These are phyloP conservation scores for Nannizziopsis arthrosporioides DNA, from an alignment of 2,329 filamentous ascomycete genomes.

Conservation along the genomic window DNA sequence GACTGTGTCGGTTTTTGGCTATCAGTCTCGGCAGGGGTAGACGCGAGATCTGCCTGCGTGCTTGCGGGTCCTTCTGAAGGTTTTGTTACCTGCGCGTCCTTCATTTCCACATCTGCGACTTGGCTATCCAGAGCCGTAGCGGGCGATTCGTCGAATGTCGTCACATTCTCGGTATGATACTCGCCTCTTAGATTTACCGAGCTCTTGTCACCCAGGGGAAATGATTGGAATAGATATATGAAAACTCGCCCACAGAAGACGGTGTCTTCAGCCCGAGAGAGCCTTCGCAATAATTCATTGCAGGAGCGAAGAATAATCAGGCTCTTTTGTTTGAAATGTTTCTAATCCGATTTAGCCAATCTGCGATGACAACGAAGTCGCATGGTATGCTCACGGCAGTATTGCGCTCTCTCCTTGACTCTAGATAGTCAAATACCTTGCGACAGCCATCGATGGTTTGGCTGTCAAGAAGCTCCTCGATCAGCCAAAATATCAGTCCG, in stretches of 20 bases:
- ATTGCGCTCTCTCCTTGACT: slow-evolving; percentile 80
- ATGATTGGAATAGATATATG: slow-evolving; percentile 97
- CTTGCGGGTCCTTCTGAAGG: not conserved
- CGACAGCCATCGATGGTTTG: slow-evolving; percentile 89
- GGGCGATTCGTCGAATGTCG: slow-evolving; percentile 58
- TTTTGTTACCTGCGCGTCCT: slow-evolving; percentile 26
- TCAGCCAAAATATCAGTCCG: slow-evolving; percentile 73
- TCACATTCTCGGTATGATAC: slow-evolving; percentile 91
- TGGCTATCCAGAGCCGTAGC: slow-evolving; percentile 26
- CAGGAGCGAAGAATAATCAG: slow-evolving; percentile 85
- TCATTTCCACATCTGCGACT: slow-evolving; percentile 56
- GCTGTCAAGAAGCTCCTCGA: slow-evolving; percentile 90
- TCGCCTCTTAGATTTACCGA: slow-evolving; percentile 93
- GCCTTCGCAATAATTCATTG: slow-evolving; percentile 82
- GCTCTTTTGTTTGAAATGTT: slow-evolving; percentile 69
- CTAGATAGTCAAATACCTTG: slow-evolving; percentile 85
- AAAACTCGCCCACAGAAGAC: slow-evolving; percentile 96
- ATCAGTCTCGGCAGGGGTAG: slow-evolving; percentile 7
- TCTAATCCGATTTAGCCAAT: slow-evolving; percentile 26
- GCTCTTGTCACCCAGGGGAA: slow-evolving; percentile 90
- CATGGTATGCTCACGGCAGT: slow-evolving; percentile 49
- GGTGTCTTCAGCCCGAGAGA: slow-evolving; percentile 93
- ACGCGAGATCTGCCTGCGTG: slow-evolving; percentile 13
- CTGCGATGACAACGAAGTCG: not conserved
- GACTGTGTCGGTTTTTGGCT: slow-evolving; percentile 11